phyloP scores from a whole-genome alignment of 495 filamentous ascomycete species.

The Penicillium diatomitis region DNA sequence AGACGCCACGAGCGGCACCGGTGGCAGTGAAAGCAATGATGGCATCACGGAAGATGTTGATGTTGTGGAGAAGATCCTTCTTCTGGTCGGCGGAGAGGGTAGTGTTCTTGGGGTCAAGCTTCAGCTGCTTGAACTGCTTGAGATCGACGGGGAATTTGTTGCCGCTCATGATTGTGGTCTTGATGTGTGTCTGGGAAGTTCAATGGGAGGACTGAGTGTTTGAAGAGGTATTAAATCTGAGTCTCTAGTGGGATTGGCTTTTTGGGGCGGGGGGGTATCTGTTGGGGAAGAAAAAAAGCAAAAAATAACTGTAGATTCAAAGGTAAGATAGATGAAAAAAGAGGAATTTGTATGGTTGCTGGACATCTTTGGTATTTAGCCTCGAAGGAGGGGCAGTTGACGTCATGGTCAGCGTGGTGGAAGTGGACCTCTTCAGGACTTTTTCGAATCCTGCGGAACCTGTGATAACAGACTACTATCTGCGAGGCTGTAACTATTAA shows the following conservation, averaged over 20 bases:
- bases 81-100: constrained; percentile 26
- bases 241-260: no score
- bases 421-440: no score
- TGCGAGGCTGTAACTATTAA: no score
- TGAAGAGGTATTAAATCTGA: not conserved
- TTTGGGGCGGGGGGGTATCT: not conserved
- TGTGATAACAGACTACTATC: no score
- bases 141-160: constrained; percentile 30
- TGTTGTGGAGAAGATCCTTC: constrained; percentile 27
- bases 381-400: not conserved
- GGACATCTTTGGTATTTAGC: no score
- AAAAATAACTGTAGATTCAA: not conserved
- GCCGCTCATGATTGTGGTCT: constrained; percentile 1
- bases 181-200: not conserved
- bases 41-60: constrained; percentile 32
- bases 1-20: constrained; percentile 27
- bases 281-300: not conserved
- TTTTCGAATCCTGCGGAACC: no score
- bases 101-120: constrained; percentile 24
- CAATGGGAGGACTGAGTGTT: not conserved
- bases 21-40: constrained; percentile 33
- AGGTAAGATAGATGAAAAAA: not conserved
- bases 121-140: constrained; percentile 30
- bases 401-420: not conserved
- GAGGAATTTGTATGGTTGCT: no score